Percentiles rank a stretch among this genome's conserved stretches.
Conservation (phyloP, 176 grass and related monocot species). For the Ampelocalamus luodianensis region DNA sequence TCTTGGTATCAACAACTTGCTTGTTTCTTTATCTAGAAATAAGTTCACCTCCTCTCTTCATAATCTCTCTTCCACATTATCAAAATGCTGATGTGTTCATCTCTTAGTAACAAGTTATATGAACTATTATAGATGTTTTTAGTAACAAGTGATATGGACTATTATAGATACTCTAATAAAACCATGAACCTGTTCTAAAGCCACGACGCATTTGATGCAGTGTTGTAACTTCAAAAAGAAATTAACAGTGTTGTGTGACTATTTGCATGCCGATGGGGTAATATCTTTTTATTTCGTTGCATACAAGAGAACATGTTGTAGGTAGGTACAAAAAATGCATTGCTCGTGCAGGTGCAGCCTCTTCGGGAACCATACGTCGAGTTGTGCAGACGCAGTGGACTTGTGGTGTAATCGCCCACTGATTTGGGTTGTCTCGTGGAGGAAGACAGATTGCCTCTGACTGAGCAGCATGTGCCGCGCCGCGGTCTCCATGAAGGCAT, state of each 20-base stretch:
- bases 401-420: background rate
- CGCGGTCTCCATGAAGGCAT: background rate
- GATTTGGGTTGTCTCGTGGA: background rate
- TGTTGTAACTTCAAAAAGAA: background rate
- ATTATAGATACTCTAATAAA: no score
- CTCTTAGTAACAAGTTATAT: no score
- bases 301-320: background rate
- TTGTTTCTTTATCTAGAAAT: no score
- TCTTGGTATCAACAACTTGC: no score
- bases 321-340: background rate
- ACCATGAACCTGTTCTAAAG: no score
- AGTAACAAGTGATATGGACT: no score
- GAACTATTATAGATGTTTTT: no score
- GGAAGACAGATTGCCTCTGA: constrained; percentile 2
- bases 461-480: background rate
- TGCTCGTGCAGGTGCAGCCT: background rate
- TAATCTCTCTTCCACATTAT: no score
- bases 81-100: no score
- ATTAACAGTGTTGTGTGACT: background rate
- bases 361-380: background rate
- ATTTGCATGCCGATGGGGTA: background rate
- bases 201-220: no score
- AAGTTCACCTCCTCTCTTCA: no score
- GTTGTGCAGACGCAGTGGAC: background rate
- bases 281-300: background rate